Base-by-base conservation (phyloP, 768 basidiomycete species). In the Suillus weaverae region DNA sequence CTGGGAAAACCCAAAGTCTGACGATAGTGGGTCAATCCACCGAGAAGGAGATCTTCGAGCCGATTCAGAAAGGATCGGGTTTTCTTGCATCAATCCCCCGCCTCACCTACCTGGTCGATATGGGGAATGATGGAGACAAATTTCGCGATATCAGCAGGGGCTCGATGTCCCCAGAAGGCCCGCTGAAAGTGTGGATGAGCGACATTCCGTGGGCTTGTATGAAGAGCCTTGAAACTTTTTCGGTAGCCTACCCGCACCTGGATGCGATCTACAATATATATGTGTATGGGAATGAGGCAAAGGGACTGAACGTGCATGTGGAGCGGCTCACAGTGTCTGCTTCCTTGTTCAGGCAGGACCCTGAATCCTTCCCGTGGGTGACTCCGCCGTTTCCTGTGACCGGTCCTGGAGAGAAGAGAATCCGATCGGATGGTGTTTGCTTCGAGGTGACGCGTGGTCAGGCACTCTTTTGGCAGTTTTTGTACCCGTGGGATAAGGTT, bases 41-140 rank as follows among this genome's bases (percentile, higher is more conserved):
- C 11, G 8, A 8, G 7, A 0, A 14, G 1, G 13, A 26, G 2
- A 39, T 20, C 0, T 44, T 14, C 22, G 2, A 13, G 2, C 1
- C 0, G 5, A 13, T 48, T 46, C n/a, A 4, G 5, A n/a, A 22
- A 3, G 13, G 3, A 48, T 48, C 46, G 2, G 13, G 6, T 48
- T 22, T 48, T 13, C 11, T 48, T 14, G 46, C 46, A 48, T 48
- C 46, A 22, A 48, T 48, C 22, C 13, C 44, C n/a, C 44, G n/a
- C n/a, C 22, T 48, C 22, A 48, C 22, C 22, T 48, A 48, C 22
- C 46, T 48, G 13, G 14, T 3, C 22, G 46, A 22, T n/a, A 9
- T 46, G n/a, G 10, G 4, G 1, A 4, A 0, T 0, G 46, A 48
- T 5, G 22, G 5, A 5, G 0, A 6, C 46, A 14, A 2, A 13